Evolutionary conservation across 1,284 basidiomycete species (phyloP).

Genomic region (Puccinia triticina): DNA sequence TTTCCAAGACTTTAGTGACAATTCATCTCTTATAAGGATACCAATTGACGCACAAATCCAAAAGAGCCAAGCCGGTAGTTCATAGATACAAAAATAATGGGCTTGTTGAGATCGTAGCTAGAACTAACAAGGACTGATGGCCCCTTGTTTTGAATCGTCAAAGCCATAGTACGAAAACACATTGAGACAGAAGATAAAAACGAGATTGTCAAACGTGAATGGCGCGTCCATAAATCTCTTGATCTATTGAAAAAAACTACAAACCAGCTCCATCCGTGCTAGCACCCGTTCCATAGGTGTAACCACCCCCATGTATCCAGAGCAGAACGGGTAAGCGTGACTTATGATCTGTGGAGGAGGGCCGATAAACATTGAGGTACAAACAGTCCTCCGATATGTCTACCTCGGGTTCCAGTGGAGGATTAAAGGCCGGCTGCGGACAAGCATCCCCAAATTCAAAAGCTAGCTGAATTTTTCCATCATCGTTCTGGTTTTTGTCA

Average conservation of each 20-base stretch:
- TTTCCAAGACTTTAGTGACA: slow-evolving; percentile 60
- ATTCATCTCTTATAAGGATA: slow-evolving; percentile 53
- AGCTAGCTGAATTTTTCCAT: slow-evolving; percentile 61
- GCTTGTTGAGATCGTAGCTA: slow-evolving; percentile 62
- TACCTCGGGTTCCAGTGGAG: slow-evolving; percentile 62
- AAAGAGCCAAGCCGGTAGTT: slow-evolving; percentile 64
- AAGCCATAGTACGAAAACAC: background rate
- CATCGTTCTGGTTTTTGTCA: slow-evolving; percentile 51
- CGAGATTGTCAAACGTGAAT: slow-evolving; percentile 49
- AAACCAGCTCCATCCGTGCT: slow-evolving; percentile 59
- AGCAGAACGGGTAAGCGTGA: slow-evolving; percentile 66
- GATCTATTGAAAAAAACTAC: slow-evolving; percentile 52
- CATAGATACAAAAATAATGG: slow-evolving; percentile 63
- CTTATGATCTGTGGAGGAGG: slow-evolving; percentile 27
- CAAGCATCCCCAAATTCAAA: slow-evolving; percentile 67
- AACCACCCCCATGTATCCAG: slow-evolving; percentile 69
- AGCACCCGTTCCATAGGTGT: slow-evolving; percentile 55
- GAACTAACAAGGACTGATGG: slow-evolving; percentile 63
- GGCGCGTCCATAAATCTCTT: slow-evolving; percentile 38
- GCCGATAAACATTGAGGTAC: slow-evolving; percentile 64
- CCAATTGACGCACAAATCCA: slow-evolving; percentile 59
- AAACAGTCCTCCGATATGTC: slow-evolving; percentile 68
- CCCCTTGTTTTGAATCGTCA: slow-evolving; percentile 62
- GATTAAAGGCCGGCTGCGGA: slow-evolving; percentile 64
- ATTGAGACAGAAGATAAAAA: background rate